Percentiles rank a stretch among this genome's conserved stretches.
phyloP scores from a whole-genome alignment of 2,329 filamentous ascomycete species.

The Xylariaceae sp. region DNA sequence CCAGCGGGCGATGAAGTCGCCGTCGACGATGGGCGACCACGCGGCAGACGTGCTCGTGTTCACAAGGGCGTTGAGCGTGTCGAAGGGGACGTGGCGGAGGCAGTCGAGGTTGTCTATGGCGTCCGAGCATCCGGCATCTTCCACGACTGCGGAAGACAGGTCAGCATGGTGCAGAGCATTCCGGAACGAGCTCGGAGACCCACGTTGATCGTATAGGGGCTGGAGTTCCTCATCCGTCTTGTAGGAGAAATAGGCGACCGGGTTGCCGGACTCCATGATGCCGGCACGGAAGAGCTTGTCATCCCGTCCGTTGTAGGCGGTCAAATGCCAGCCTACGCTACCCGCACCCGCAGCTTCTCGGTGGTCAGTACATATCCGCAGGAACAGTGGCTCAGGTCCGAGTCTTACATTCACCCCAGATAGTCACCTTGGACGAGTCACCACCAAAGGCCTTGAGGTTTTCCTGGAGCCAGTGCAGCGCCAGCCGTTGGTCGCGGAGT shows the following conservation, averaged over 20 bases:
- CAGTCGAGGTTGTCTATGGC: constrained; percentile 22
- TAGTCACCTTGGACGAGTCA: constrained; percentile 31
- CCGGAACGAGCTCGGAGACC: too few species aligned
- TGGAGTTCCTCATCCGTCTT: constrained; percentile 16
- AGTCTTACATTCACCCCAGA: constrained; percentile 42
- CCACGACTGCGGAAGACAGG: constrained; percentile 18
- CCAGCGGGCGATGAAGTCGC: constrained; percentile 21
- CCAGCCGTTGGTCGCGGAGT: constrained; percentile 36
- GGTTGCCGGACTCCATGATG: constrained; percentile 33
- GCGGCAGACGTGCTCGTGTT: constrained; percentile 10
- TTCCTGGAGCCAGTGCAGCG: constrained; percentile 35
- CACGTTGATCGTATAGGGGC: too few species aligned
- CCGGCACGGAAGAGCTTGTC: constrained; percentile 13
- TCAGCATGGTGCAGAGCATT: constrained; percentile 20
- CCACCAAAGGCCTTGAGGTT: constrained; percentile 28
- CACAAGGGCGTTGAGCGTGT: constrained; percentile 14
- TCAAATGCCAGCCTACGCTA: neutral
- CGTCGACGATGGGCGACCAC: constrained; percentile 20
- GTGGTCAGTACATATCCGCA: neutral
- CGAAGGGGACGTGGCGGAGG: constrained; percentile 22
- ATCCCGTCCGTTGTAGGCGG: constrained; percentile 19
- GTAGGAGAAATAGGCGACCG: constrained; percentile 23
- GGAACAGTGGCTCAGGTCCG: constrained; percentile 31
- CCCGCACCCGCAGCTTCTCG: too few species aligned
- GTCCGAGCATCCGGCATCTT: constrained; percentile 13